Evolutionary conservation across 306 rosid genomes (phyloP).

Genomic region (Trifolium subterraneum): DNA sequence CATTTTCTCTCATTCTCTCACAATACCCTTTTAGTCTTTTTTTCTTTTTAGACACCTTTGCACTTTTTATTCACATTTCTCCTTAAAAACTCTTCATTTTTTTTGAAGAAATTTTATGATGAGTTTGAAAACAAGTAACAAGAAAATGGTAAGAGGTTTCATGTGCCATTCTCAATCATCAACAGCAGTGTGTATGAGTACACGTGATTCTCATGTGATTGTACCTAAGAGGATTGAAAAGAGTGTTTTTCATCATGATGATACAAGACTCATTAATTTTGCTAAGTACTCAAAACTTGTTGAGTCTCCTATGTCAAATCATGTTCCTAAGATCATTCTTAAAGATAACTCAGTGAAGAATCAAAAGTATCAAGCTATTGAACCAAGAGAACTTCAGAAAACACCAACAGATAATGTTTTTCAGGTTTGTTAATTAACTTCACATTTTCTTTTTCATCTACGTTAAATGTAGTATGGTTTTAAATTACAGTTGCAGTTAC

Average conservation of each 20-base stretch:
- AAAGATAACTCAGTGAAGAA: conserved; percentile 13
- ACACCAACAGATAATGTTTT: conserved; percentile 51
- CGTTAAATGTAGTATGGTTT: not conserved
- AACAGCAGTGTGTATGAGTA: conserved; percentile 75
- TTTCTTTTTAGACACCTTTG: not conserved
- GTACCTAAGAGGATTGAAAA: conserved; percentile 52
- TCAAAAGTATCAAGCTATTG: conserved; percentile 30
- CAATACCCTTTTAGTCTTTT: not conserved
- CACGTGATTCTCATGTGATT: conserved; percentile 54
- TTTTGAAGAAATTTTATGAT: conserved; percentile 19
- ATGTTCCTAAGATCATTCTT: conserved; percentile 38
- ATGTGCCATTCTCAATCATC: conserved; percentile 79
- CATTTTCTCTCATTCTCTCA: conserved; percentile 40
- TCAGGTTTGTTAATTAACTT: conserved; percentile 55
- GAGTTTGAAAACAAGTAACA: conserved; percentile 48
- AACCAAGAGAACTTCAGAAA: conserved; percentile 50
- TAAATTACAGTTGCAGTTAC: not conserved
- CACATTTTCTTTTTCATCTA: conserved; percentile 16
- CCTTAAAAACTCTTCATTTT: conserved; percentile 19
- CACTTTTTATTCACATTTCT: not conserved
- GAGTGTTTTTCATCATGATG: conserved; percentile 41
- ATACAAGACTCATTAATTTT: conserved; percentile 46
- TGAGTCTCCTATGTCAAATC: conserved; percentile 44
- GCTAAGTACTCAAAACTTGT: conserved; percentile 70
- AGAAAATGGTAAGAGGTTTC: conserved; percentile 60